Evolutionary conservation across 108 stramenopile species (phyloP).

Genomic region (Pseudonitzschia multiseries): DNA sequence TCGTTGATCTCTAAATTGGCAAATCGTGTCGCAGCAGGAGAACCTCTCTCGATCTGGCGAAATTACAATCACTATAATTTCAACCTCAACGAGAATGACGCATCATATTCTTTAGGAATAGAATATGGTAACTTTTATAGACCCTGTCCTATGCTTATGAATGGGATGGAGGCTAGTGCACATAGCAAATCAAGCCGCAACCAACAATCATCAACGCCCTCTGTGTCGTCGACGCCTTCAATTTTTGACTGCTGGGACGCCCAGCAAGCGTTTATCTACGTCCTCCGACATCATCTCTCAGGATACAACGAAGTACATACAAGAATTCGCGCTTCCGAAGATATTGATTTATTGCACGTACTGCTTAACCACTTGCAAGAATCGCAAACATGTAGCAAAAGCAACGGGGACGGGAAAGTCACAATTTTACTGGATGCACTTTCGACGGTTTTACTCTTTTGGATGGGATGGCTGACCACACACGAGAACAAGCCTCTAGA

Average conservation of each 20-base stretch:
- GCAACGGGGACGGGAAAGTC: not conserved
- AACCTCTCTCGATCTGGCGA: conserved; percentile 13
- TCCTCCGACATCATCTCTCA: conserved; percentile 33
- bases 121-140: conserved; percentile 23
- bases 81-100: not conserved
- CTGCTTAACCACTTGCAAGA: not conserved
- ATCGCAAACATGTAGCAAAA: not conserved
- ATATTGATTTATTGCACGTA: not conserved
- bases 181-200: not conserved
- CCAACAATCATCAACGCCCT: not conserved
- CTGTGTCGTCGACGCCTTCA: not conserved
- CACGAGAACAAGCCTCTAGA: conserved; percentile 2
- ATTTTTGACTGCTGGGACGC: conserved; percentile 30
- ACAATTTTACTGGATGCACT: not conserved
- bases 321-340: not conserved
- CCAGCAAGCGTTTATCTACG: conserved; percentile 39
- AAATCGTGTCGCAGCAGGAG: conserved; percentile 44
- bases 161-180: not conserved
- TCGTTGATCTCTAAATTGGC: conserved; percentile 32
- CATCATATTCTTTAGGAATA: conserved; percentile 1
- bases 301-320: conserved; percentile 30
- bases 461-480: conserved; percentile 6
- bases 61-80: not conserved
- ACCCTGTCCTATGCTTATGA: conserved; percentile 13
- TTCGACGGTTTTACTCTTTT: conserved; percentile 15